Conservation (phyloP, 208 protist genomes). For the Acanthamoeba healyi region DNA sequence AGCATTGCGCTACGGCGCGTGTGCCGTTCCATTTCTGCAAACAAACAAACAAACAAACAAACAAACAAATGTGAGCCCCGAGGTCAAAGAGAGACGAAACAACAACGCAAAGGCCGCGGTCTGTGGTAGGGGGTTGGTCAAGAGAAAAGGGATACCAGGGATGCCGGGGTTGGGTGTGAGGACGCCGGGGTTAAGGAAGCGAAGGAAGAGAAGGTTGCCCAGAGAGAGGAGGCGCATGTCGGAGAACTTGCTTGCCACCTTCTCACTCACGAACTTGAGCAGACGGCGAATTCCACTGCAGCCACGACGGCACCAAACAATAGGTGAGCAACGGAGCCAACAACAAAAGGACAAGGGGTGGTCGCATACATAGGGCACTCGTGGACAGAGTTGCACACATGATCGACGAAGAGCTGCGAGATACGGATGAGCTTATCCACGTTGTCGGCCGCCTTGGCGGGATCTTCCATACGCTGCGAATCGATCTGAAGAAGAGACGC, state of each 20-base stretch:
- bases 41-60: no score
- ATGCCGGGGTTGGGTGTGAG: constrained; percentile 7
- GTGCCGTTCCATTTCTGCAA: neutral
- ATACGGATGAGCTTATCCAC: neutral
- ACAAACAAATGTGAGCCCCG: no score
- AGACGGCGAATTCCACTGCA: neutral
- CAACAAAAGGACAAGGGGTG: neutral
- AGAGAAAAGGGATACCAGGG: neutral
- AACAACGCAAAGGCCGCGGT: neutral
- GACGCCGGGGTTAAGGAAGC: neutral
- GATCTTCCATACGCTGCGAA: neutral
- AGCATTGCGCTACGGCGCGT: constrained; percentile 3
- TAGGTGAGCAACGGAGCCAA: neutral
- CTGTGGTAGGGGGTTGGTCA: neutral
- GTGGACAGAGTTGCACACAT: constrained; percentile 1
- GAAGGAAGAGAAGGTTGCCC: constrained; percentile 1
- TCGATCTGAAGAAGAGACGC: neutral
- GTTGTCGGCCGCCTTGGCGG: neutral
- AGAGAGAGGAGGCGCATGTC: constrained; percentile 7
- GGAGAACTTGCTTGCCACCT: constrained; percentile 7
- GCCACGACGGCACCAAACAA: neutral
- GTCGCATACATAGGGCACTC: neutral
- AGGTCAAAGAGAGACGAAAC: neutral
- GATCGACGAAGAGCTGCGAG: neutral
- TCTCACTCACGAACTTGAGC: constrained; percentile 18